These are phyloP conservation scores for Dothideomycetes sp. DNA, from an alignment of 2,329 filamentous ascomycete genomes.

Conservation along the genomic window DNA sequence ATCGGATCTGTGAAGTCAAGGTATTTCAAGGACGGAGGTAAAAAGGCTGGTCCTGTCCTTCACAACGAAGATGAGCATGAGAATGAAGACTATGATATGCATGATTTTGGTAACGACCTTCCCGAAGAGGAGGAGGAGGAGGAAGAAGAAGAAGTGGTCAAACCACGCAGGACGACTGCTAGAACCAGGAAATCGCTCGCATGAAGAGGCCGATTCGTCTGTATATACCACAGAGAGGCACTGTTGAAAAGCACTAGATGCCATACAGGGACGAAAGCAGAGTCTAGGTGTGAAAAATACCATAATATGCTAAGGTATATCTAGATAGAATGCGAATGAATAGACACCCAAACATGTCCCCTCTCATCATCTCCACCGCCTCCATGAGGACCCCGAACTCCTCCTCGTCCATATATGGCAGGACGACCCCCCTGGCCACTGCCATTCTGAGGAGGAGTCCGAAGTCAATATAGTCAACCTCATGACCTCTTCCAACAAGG, in stretches of 20 bases:
- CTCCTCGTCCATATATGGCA: not conserved
- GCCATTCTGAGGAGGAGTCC: not conserved
- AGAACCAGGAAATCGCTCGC: constrained; percentile 17
- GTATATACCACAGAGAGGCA: no score
- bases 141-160: constrained; percentile 17
- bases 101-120: constrained; percentile 12
- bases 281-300: no score
- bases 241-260: no score
- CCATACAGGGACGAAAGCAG: no score
- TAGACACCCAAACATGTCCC: not conserved
- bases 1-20: constrained; percentile 6
- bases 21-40: constrained; percentile 11
- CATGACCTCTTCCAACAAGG: not conserved
- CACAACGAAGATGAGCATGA: no score
- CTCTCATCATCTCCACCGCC: not conserved
- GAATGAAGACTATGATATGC: not conserved
- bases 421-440: not conserved
- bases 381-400: not conserved
- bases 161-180: constrained; percentile 19
- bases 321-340: not conserved
- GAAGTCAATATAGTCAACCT: not conserved
- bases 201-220: no score
- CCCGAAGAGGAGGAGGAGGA: constrained; percentile 10
- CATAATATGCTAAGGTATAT: not conserved
- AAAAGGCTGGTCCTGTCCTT: constrained; percentile 19